Evolutionary conservation across 306 rosid genomes (phyloP).

Genomic region (Prunus fruticosa): DNA sequence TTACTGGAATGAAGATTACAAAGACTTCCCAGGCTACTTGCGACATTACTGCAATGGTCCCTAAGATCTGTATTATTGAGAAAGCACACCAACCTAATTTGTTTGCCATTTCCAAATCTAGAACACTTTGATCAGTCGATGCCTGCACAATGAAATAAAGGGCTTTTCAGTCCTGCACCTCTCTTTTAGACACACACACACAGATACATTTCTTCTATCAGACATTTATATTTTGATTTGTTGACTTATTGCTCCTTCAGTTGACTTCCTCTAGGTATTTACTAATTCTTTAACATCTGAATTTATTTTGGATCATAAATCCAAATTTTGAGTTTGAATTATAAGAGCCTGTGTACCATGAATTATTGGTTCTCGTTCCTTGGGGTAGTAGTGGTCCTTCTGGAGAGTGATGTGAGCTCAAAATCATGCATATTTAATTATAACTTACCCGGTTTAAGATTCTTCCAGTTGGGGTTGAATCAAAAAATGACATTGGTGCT

Average conservation of each 20-base stretch:
- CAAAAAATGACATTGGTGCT: conserved; percentile 96
- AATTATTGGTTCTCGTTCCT: neutral
- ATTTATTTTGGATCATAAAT: too few species aligned
- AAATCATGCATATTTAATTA: conserved; percentile 2
- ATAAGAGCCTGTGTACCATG: neutral
- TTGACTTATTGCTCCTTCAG: neutral
- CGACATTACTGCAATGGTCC: conserved; percentile 92
- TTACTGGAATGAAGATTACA: conserved; percentile 79
- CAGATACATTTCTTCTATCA: neutral
- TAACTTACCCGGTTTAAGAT: conserved; percentile 79
- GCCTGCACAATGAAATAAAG: conserved; percentile 52
- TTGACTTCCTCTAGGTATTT: neutral
- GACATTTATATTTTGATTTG: neutral
- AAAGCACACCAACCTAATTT: conserved; percentile 94
- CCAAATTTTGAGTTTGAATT: too few species aligned
- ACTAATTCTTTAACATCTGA: neutral
- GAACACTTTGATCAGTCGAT: conserved; percentile 90
- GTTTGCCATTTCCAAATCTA: conserved; percentile 80
- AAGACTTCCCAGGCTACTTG: conserved; percentile 98
- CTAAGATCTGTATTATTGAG: conserved; percentile 76
- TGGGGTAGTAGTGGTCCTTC: neutral
- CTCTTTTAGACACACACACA: neutral
- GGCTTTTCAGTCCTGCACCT: conserved; percentile 4
- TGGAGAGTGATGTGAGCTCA: neutral
- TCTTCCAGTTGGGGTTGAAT: conserved; percentile 98